Evolutionary conservation across 345 rosid genomes (phyloP).

Genomic region (Camelina neglecta): DNA sequence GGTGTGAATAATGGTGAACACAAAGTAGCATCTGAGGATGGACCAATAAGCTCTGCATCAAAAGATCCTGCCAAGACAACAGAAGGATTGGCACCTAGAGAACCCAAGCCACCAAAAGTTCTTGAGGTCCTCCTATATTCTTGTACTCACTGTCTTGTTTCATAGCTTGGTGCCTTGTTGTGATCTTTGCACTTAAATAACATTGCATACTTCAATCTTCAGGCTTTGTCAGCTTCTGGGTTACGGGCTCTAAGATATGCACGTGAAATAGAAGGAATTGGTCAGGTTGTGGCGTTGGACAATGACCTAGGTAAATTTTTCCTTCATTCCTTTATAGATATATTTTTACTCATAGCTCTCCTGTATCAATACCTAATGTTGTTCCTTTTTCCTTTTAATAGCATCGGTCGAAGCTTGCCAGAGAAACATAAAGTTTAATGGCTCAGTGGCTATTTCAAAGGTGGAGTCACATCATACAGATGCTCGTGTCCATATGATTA

Average conservation of each 20-base stretch:
- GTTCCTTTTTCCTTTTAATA: constrained; percentile 36
- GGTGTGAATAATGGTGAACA: constrained; percentile 45
- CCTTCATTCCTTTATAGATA: neutral
- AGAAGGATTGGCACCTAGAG: constrained; percentile 52
- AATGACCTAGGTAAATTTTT: constrained; percentile 56
- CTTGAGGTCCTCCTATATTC: constrained; percentile 66
- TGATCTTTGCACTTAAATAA: neutral
- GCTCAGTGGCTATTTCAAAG: constrained; percentile 78
- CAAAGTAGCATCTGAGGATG: constrained; percentile 46
- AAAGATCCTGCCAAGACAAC: constrained; percentile 48
- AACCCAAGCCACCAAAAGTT: constrained; percentile 76
- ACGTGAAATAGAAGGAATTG: constrained; percentile 80
- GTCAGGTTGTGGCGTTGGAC: constrained; percentile 94
- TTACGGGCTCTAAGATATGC: constrained; percentile 91
- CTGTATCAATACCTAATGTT: neutral
- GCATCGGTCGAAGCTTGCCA: constrained; percentile 91
- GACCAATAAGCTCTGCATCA: constrained; percentile 33
- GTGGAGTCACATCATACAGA: constrained; percentile 96
- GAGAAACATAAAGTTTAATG: constrained; percentile 91
- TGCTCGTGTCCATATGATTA: constrained; percentile 94
- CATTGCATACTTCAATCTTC: constrained; percentile 20
- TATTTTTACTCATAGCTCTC: neutral
- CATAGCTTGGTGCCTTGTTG: neutral
- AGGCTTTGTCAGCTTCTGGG: constrained; percentile 97
- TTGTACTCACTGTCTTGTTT: constrained; percentile 4